phyloP scores from a whole-genome alignment of 208 protist genomes.

The Leishmania guyanensis region DNA sequence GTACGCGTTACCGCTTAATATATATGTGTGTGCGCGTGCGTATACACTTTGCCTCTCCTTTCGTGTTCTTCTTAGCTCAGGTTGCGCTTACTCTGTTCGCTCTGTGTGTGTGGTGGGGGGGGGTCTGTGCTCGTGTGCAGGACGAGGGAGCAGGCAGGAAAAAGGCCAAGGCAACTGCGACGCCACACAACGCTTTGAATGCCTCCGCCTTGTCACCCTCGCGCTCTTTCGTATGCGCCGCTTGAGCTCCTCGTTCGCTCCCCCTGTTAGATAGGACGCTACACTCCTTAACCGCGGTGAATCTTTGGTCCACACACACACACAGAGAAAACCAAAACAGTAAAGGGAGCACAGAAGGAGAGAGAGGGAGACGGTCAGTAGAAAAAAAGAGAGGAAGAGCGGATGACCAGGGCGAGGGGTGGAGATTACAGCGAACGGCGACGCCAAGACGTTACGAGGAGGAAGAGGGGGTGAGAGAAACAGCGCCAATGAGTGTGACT shows the following conservation, averaged over 20 bases:
- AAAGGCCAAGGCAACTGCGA: neutral
- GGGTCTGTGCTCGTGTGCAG: neutral
- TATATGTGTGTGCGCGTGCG: neutral
- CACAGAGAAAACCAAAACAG: neutral
- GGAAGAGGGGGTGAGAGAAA: neutral
- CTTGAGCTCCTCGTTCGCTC: neutral
- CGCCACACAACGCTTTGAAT: neutral
- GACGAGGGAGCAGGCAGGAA: neutral
- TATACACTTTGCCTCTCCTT: too few species aligned
- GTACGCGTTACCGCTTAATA: neutral
- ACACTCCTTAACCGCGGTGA: neutral
- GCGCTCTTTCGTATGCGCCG: neutral
- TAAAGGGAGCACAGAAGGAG: conserved; percentile 1
- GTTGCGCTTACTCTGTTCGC: too few species aligned
- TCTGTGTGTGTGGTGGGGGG: neutral
- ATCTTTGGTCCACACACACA: neutral
- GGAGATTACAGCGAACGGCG: neutral
- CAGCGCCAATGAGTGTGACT: neutral
- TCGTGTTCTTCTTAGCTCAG: too few species aligned
- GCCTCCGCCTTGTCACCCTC: neutral
- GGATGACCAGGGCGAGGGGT: neutral
- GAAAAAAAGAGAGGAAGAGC: neutral
- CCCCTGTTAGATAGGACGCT: neutral
- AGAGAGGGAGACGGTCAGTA: neutral
- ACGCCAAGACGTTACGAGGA: neutral